A percentile compares a stretch with the other conserved stretches of the same genome.
Conservation (phyloP, 768 basidiomycete genomes). For the Suillus alpinus region DNA sequence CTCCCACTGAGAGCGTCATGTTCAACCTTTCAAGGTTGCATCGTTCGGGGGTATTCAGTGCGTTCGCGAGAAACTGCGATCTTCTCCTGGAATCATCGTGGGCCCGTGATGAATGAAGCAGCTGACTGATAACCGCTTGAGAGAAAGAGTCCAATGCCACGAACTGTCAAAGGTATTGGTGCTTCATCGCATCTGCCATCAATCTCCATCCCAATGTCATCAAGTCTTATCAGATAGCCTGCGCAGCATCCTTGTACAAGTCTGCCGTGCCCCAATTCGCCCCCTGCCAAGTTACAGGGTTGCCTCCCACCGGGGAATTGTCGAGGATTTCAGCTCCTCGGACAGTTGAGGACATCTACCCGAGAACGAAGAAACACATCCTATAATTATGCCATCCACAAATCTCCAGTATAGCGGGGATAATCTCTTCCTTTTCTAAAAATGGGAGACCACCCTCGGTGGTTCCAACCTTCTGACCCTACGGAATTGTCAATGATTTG, state of each 20-base stretch:
- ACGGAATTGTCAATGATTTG: constrained; percentile 3
- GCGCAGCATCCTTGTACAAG: not conserved
- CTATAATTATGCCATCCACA: constrained; percentile 37
- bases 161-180: constrained; percentile 70
- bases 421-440: constrained; percentile 91
- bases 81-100: not conserved
- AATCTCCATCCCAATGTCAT: not conserved
- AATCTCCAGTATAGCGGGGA: constrained; percentile 85
- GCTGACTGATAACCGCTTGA: not conserved
- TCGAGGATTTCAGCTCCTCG: constrained; percentile 91
- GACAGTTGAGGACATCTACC: constrained; percentile 85
- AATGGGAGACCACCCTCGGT: constrained; percentile 90
- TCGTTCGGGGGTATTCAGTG: not conserved
- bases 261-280: not conserved
- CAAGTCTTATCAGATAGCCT: not conserved
- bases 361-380: constrained; percentile 93
- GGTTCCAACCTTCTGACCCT: constrained; percentile 88
- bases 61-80: not conserved
- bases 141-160: constrained; percentile 33
- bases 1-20: not conserved
- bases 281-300: constrained; percentile 34
- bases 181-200: not conserved
- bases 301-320: constrained; percentile 88
- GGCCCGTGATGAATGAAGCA: not conserved
- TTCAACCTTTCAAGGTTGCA: not conserved